Evolutionary conservation across 345 rosid species (phyloP), one percentile per base, ranked within the genome.

Genomic region (Populus alba): DNA sequence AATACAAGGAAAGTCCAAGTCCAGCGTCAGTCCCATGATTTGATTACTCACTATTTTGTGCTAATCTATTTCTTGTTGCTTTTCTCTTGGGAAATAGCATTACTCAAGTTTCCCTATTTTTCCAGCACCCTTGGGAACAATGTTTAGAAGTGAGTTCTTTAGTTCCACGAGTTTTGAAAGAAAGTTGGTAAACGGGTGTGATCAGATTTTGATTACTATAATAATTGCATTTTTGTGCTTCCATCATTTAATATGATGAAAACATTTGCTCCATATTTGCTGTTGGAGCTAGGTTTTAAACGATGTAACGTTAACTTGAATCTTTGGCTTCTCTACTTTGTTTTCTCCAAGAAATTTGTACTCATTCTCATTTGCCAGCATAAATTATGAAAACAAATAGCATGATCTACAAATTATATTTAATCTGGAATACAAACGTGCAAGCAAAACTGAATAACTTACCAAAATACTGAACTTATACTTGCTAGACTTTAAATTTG

Each of bases 391-490:
- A 17, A 49, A 49, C 22, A 49, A 49, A 15, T 75, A 68, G 53
- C 68, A 73, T 20, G 12, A 33, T 45, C 33, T 38, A 39, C 59
- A 82, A 39, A 49, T 47, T 63, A 38, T 69, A 68, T 75, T 51
- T 66, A 51, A 38, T 68, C 18, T 33, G 74, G 59, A 71, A 62
- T 71, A 72, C 12, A 41, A 51, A 76, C 18, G 68, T 25, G 18
- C 17, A 49, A 72, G 75, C 41, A 55, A 70, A 67, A 59, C 22
- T 39, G 47, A 63, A 31, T 76, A 71, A 87, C 89, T 39, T 85
- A 93, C 99, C 98, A 86, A 83, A 83, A 86, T 84, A 69, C 84
- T 92, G 83, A 88, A 88, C 77, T 85, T 91, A 77, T 80, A 90
- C 89, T 86, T 84, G 83, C 76, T 81, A 31, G 87, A 73, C 20